Conservation (phyloP, 139 green algal genomes). For the Ettlia oleoabundans region DNA sequence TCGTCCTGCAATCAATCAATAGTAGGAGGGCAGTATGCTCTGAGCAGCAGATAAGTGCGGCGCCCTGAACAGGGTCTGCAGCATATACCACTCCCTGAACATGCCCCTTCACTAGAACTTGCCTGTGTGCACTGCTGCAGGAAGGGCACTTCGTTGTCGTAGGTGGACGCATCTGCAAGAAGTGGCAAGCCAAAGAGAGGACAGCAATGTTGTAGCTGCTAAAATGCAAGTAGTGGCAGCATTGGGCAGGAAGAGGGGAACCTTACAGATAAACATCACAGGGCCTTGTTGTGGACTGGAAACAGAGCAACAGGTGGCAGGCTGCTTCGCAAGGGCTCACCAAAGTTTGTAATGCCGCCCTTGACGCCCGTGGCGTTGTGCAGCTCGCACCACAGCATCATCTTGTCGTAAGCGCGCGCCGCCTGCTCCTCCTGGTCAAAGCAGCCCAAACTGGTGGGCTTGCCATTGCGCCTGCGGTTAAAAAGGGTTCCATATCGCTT, state of each 20-base stretch:
- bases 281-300: too few relatives aligned
- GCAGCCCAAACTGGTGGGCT: slow-evolving; percentile 86
- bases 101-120: too few relatives aligned
- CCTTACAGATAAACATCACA: neutral
- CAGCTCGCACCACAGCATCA: slow-evolving; percentile 95
- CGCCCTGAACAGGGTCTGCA: too few relatives aligned
- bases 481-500: neutral
- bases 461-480: slow-evolving; percentile 71
- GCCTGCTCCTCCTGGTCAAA: slow-evolving; percentile 89
- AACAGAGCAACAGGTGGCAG: neutral
- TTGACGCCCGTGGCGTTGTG: slow-evolving; percentile 78
- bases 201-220: neutral
- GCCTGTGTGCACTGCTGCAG: slow-evolving; percentile 73
- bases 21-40: too few relatives aligned
- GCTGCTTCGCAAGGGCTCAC: neutral
- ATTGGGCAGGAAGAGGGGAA: neutral
- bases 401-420: slow-evolving; percentile 90
- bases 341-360: slow-evolving; percentile 18
- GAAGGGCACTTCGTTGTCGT: slow-evolving; percentile 77
- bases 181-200: neutral
- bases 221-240: neutral
- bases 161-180: slow-evolving; percentile 57
- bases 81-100: too few relatives aligned
- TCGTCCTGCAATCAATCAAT: slow-evolving; percentile 89
- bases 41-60: too few relatives aligned